A percentile compares a stretch with the other conserved stretches of the same genome.
Conservation (phyloP, 1,139 yeast species). For the Saccharomycopsis hybrid region DNA sequence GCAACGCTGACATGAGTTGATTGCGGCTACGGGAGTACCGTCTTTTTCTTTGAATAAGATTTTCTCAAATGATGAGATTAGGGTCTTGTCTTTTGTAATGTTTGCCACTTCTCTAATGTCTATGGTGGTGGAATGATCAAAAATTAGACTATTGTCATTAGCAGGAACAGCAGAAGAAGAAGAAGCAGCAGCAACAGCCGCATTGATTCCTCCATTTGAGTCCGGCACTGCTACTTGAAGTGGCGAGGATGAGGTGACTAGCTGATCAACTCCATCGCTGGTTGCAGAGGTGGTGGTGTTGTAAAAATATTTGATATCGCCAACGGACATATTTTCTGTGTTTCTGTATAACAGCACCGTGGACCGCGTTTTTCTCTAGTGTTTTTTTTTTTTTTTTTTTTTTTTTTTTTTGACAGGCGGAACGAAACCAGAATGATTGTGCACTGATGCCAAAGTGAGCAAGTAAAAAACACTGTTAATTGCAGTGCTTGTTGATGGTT, state of each 20-base stretch:
- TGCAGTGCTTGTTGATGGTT: too few relatives aligned
- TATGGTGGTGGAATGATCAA: constrained; percentile 2
- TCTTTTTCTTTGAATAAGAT: constrained; percentile 11
- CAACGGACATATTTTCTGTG: neutral
- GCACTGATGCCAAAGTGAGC: too few relatives aligned
- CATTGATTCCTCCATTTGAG: too few relatives aligned
- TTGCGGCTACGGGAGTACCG: constrained; percentile 14
- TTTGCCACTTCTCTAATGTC: constrained; percentile 16
- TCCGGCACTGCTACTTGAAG: too few relatives aligned
- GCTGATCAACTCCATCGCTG: neutral
- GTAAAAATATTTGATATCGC: constrained; percentile 3
- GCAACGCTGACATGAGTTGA: constrained; percentile 21
- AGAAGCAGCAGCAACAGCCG: neutral
- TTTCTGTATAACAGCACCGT: neutral
- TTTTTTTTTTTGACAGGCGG: too few relatives aligned
- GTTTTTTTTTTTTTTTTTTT: too few relatives aligned
- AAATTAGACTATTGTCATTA: too few relatives aligned
- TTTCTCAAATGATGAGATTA: constrained; percentile 15
- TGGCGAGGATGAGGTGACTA: neutral
- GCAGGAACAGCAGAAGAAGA: neutral
- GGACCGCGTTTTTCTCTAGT: neutral
- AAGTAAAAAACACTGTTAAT: too few relatives aligned
- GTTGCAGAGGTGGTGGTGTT: neutral
- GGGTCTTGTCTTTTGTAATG: constrained; percentile 15
- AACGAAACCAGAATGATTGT: too few relatives aligned